These are phyloP conservation scores for Lepiota brunneoincarnata DNA, from an alignment of 768 basidiomycete genomes.

Conservation along the genomic window DNA sequence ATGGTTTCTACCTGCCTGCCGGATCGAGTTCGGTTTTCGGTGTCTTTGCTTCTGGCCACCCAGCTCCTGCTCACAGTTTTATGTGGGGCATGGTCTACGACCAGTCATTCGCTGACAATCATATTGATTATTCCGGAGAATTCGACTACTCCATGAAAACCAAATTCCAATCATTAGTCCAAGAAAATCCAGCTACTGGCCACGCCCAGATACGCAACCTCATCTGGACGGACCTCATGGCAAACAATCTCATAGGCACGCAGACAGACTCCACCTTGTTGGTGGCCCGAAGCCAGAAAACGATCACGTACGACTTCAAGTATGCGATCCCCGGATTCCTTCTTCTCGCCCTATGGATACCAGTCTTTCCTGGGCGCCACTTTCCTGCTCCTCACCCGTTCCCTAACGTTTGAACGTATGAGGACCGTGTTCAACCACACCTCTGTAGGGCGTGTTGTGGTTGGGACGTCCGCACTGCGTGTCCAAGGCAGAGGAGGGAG, in stretches of 20 bases:
- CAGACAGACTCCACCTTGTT: neutral
- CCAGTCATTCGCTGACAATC: neutral
- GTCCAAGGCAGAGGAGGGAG: neutral
- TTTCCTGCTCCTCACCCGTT: slow-evolving; percentile 1
- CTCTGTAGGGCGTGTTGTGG: slow-evolving; percentile 6
- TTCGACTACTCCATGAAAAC: neutral
- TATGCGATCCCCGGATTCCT: slow-evolving; percentile 9
- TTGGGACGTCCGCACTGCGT: slow-evolving; percentile 1
- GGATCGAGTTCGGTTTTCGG: neutral
- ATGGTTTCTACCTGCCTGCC: slow-evolving; percentile 4
- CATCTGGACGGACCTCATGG: slow-evolving; percentile 7
- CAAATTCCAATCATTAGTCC: slow-evolving; percentile 1
- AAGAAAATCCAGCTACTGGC: neutral
- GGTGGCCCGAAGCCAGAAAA: neutral
- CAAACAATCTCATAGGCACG: slow-evolving; percentile 3
- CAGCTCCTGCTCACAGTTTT: neutral
- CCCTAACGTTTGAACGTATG: slow-evolving; percentile 6
- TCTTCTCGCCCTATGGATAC: slow-evolving; percentile 5
- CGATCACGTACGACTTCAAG: slow-evolving; percentile 1
- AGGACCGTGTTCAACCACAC: slow-evolving; percentile 2
- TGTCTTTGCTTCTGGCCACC: neutral
- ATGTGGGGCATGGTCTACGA: neutral
- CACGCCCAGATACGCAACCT: slow-evolving; percentile 9
- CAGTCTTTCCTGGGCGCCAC: slow-evolving; percentile 1
- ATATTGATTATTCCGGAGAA: neutral